Percentiles rank a stretch among this genome's conserved stretches.
Conservation (phyloP, 495 filamentous ascomycete species). For the Glarea lozoyensis region DNA sequence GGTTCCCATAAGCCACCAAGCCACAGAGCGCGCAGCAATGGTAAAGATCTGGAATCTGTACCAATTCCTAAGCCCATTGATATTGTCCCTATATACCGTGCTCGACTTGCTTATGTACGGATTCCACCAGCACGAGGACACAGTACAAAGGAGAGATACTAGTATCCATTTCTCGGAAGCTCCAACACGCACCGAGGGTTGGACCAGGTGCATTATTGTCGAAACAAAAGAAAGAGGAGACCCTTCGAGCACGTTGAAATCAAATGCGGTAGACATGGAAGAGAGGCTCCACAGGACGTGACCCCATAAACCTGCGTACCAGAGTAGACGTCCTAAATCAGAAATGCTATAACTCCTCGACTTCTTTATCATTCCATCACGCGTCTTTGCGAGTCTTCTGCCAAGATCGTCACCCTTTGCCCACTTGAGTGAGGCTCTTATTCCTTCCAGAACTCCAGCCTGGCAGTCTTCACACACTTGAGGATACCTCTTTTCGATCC, state of each 20-base stretch:
- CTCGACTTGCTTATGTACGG: conserved; percentile 56
- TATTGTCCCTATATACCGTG: conserved; percentile 52
- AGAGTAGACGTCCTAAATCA: conserved; percentile 35
- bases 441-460: conserved; percentile 51
- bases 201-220: background rate
- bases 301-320: conserved; percentile 43
- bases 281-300: conserved; percentile 43
- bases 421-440: conserved; percentile 61
- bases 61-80: conserved; percentile 57
- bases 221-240: background rate
- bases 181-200: background rate
- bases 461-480: conserved; percentile 75
- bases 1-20: conserved; percentile 42
- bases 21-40: conserved; percentile 45
- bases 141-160: conserved; percentile 40
- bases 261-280: conserved; percentile 17
- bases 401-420: conserved; percentile 71
- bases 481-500: conserved; percentile 69
- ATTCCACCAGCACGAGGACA: conserved; percentile 68
- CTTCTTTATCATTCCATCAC: conserved; percentile 29
- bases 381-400: conserved; percentile 60
- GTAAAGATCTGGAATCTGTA: conserved; percentile 60
- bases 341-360: conserved; percentile 40
- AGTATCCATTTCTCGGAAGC: conserved; percentile 1
- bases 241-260: background rate